phyloP scores from a whole-genome alignment of 2,329 filamentous ascomycete species.

The Myriosclerotinia duriaeana region DNA sequence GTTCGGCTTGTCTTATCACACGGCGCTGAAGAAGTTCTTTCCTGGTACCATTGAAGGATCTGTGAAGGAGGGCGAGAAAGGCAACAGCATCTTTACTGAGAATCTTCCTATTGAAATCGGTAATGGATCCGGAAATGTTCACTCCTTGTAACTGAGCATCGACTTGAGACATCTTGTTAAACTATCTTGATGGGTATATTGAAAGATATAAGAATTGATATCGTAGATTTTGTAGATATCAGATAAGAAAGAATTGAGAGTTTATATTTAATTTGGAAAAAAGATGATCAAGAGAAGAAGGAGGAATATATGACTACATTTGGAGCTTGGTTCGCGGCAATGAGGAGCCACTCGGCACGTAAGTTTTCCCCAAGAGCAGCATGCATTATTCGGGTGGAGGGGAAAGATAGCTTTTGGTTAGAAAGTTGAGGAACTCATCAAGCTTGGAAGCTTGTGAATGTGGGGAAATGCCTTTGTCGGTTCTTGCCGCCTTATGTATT shows the following conservation, averaged over 20 bases:
- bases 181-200: conserved; percentile 8
- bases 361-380: conserved; percentile 11
- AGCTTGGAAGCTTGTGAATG: conserved; percentile 26
- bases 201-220: not conserved
- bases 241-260: not conserved
- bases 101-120: conserved; percentile 81
- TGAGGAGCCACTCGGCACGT: conserved; percentile 18
- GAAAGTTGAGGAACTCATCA: not conserved
- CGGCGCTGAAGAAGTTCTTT: conserved; percentile 87
- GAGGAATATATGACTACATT: conserved; percentile 17
- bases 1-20: conserved; percentile 81
- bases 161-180: conserved; percentile 59
- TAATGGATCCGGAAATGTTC: conserved; percentile 76
- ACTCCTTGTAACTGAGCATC: conserved; percentile 85
- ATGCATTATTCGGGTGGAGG: conserved; percentile 24
- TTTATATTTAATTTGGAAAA: not conserved
- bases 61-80: conserved; percentile 91
- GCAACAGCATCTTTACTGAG: conserved; percentile 85
- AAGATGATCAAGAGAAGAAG: not conserved
- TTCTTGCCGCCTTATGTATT: conserved; percentile 18
- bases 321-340: conserved; percentile 16
- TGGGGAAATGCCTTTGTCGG: conserved; percentile 17
- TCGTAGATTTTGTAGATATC: not conserved
- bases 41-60: conserved; percentile 87
- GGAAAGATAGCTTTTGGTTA: conserved; percentile 19